phyloP scores from a whole-genome alignment of 139 green algal genomes.

The Chlorella sp. region DNA sequence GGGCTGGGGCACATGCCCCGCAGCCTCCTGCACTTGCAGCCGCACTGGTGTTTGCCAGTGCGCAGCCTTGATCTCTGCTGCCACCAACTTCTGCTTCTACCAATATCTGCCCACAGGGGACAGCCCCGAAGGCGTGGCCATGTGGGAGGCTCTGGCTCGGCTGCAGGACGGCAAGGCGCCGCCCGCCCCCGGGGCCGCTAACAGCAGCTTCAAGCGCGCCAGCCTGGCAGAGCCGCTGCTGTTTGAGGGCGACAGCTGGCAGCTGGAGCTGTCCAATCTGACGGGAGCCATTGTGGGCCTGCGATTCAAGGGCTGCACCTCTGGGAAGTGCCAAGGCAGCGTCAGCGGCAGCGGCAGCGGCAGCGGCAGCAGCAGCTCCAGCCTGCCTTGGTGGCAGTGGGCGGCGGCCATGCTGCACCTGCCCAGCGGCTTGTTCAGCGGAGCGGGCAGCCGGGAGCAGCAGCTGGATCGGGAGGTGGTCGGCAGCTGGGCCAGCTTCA shows the following conservation, averaged over 20 bases:
- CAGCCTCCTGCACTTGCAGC: too few relatives aligned
- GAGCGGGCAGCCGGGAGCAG: not conserved
- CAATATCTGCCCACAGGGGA: not conserved
- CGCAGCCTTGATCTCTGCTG: too few relatives aligned
- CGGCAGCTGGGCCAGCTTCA: conserved; percentile 30
- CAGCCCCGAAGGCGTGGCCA: not conserved
- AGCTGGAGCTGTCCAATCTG: not conserved
- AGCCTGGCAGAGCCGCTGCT: not conserved
- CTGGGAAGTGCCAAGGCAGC: not conserved
- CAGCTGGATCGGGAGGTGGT: too few relatives aligned
- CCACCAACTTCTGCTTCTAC: not conserved
- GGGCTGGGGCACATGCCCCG: too few relatives aligned
- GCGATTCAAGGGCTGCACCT: not conserved
- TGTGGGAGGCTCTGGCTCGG: not conserved
- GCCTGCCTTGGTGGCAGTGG: not conserved
- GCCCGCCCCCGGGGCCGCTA: not conserved
- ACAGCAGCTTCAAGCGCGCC: conserved; percentile 20
- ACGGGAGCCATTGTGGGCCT: conserved; percentile 2
- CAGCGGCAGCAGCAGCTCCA: not conserved
- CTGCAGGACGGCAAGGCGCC: conserved; percentile 7
- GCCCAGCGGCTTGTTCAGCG: not conserved
- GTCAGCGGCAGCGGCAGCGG: not conserved
- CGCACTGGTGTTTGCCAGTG: too few relatives aligned
- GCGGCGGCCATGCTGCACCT: not conserved
- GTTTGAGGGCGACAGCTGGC: conserved; percentile 10